Evolutionary conservation across 2,329 filamentous ascomycete genomes (phyloP).

Genomic region (Microdochium trichocladiopsis): DNA sequence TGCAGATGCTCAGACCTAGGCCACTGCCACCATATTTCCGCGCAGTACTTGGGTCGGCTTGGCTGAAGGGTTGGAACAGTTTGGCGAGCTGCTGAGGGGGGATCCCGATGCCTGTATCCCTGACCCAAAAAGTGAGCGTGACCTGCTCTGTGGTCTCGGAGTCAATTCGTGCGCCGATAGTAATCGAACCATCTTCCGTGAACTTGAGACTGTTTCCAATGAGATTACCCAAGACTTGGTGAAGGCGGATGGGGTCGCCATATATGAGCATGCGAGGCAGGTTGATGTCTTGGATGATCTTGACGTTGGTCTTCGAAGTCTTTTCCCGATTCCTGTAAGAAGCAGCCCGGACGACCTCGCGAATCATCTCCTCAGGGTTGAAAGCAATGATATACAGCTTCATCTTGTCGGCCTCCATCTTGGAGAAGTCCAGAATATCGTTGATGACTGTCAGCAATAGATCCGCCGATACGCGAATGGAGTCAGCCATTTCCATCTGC

Average conservation of each 20-base stretch:
- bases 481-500: slow-evolving; percentile 80
- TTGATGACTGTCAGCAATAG: slow-evolving; percentile 89
- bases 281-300: slow-evolving; percentile 64
- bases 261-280: slow-evolving; percentile 66
- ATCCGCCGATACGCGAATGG: slow-evolving; percentile 79
- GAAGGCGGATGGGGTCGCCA: slow-evolving; percentile 59
- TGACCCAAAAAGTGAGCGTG: slow-evolving; percentile 75
- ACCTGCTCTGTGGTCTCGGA: slow-evolving; percentile 63
- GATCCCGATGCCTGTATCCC: slow-evolving; percentile 89
- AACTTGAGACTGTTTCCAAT: slow-evolving; percentile 94
- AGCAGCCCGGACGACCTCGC: slow-evolving; percentile 58
- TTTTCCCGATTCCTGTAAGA: slow-evolving; percentile 61
- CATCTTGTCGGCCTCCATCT: slow-evolving; percentile 84
- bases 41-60: slow-evolving; percentile 85
- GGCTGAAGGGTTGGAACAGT: slow-evolving; percentile 86
- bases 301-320: slow-evolving; percentile 54
- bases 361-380: slow-evolving; percentile 60
- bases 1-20: slow-evolving; percentile 87
- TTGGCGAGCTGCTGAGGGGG: slow-evolving; percentile 75
- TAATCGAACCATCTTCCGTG: slow-evolving; percentile 79
- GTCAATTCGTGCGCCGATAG: slow-evolving; percentile 69
- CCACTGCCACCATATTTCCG: slow-evolving; percentile 89
- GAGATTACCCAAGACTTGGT: slow-evolving; percentile 71
- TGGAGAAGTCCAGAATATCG: slow-evolving; percentile 92
- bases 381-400: slow-evolving; percentile 69